Percentiles rank a stretch among this genome's conserved stretches.
Conservation (phyloP, 2,329 filamentous ascomycete genomes). For the Saccharata proteae region DNA sequence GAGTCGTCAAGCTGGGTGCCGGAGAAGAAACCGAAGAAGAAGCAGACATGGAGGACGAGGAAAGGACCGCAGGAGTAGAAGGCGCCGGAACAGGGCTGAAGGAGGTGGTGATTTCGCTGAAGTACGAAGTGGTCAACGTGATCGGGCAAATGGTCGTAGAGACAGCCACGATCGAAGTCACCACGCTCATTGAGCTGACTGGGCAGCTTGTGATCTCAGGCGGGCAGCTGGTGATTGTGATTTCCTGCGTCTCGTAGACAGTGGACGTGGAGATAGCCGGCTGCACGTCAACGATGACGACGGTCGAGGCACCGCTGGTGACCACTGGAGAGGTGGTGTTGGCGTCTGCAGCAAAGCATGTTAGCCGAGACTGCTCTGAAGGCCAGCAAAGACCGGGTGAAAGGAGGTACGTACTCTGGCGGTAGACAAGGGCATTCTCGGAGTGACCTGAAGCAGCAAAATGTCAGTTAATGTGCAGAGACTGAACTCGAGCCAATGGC, state of each 20-base stretch:
- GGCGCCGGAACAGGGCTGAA: not conserved
- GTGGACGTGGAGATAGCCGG: conserved; percentile 27
- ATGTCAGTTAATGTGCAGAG: too few relatives aligned
- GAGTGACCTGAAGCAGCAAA: not conserved
- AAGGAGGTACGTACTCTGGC: conserved; percentile 1
- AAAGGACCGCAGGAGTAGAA: not conserved
- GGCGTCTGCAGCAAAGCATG: not conserved
- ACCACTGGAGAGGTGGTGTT: conserved; percentile 1
- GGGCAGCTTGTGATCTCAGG: conserved; percentile 28
- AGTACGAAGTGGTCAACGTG: conserved; percentile 16
- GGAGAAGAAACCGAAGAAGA: not conserved
- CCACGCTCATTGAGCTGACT: conserved; percentile 18
- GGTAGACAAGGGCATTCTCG: not conserved
- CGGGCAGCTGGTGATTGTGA: conserved; percentile 31
- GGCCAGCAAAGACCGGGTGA: too few relatives aligned
- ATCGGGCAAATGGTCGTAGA: conserved; percentile 34
- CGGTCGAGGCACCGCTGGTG: not conserved
- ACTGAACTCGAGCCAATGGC: too few relatives aligned
- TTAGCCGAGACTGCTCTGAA: not conserved
- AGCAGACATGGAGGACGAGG: not conserved
- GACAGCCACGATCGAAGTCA: conserved; percentile 28
- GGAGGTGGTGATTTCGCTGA: conserved; percentile 2
- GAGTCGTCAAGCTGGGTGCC: too few relatives aligned
- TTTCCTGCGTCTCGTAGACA: conserved; percentile 30
- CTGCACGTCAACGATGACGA: conserved; percentile 15